phyloP scores from a whole-genome alignment of 257 asterid genomes.

The Salvia miltiorrhiza region DNA sequence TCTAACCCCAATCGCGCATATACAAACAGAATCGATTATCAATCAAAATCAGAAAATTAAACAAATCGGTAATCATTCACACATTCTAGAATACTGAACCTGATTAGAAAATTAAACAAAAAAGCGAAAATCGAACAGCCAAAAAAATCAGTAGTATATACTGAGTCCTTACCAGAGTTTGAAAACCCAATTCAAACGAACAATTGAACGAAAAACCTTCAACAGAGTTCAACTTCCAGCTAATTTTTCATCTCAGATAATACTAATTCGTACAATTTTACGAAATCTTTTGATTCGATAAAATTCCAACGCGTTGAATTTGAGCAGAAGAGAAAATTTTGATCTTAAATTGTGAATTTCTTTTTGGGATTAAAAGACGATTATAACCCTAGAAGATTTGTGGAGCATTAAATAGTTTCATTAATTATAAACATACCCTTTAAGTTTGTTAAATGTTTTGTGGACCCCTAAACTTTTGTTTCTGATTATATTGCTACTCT shows the following conservation, averaged over 20 bases:
- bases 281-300: conserved; percentile 15
- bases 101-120: background rate
- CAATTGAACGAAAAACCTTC: conserved; percentile 1
- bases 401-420: background rate
- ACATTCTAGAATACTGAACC: conserved; percentile 7
- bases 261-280: background rate
- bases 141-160: background rate
- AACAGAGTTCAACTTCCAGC: conserved; percentile 4
- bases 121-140: background rate
- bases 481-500: background rate
- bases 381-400: conserved; percentile 11
- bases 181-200: conserved; percentile 13
- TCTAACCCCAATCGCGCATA: conserved; percentile 10
- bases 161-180: conserved; percentile 26
- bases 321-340: conserved; percentile 15
- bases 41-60: conserved; percentile 9
- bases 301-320: conserved; percentile 28
- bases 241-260: background rate
- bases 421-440: background rate
- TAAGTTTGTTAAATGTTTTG: background rate
- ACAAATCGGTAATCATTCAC: conserved; percentile 3
- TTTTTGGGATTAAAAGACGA: conserved; percentile 7
- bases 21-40: conserved; percentile 2
- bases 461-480: background rate
- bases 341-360: conserved; percentile 5